Conservation (phyloP, 1,284 basidiomycete species). For the Fomitopsis betulina region DNA sequence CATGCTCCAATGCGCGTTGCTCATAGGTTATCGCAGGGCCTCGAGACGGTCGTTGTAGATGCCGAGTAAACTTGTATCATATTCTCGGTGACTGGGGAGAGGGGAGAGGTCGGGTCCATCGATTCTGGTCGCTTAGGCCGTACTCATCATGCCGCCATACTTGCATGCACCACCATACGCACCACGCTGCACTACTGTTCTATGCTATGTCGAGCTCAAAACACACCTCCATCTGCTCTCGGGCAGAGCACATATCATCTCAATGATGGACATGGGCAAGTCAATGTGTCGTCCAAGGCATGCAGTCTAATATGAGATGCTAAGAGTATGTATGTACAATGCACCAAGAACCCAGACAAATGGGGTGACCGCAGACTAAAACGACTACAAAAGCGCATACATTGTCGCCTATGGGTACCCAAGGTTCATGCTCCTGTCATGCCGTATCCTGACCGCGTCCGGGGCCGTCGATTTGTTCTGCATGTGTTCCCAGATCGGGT, state of each 20-base stretch:
- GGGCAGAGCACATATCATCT: not conserved
- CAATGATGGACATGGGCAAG: too few species aligned
- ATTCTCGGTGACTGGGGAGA: not conserved
- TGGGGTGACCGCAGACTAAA: not conserved
- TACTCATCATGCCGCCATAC: conserved; percentile 3
- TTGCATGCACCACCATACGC: conserved; percentile 4
- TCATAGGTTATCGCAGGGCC: conserved; percentile 45
- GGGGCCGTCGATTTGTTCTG: conserved; percentile 58
- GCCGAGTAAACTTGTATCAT: conserved; percentile 45
- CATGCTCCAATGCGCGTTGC: not conserved
- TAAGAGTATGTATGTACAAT: conserved; percentile 7
- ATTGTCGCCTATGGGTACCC: not conserved
- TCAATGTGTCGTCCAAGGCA: not conserved
- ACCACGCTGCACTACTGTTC: conserved; percentile 6
- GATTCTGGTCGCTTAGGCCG: not conserved
- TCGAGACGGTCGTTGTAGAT: conserved; percentile 80
- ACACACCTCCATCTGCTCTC: not conserved
- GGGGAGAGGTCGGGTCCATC: not conserved
- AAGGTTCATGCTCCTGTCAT: conserved; percentile 50
- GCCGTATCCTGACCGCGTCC: conserved; percentile 69
- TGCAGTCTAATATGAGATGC: not conserved
- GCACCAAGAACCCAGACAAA: not conserved
- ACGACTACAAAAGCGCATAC: not conserved
- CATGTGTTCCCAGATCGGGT: conserved; percentile 92
- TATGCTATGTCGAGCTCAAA: conserved; percentile 1